Conservation (phyloP, 1,284 basidiomycete genomes). For the Inonotus obliquus region DNA sequence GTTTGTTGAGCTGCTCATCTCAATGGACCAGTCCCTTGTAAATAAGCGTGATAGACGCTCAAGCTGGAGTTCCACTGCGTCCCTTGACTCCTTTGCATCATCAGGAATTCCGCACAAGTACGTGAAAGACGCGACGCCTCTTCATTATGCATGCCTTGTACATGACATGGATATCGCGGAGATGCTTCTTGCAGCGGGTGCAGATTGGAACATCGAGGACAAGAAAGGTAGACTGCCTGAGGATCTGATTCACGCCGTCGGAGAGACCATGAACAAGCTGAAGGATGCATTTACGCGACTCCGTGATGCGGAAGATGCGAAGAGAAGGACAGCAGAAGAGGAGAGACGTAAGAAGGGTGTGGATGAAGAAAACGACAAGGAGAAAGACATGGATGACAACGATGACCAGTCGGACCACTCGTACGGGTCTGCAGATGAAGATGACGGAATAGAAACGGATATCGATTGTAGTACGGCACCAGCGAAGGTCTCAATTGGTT, state of each 20-base stretch:
- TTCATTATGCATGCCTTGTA: constrained; percentile 12
- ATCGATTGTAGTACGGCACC: not conserved
- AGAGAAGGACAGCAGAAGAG: not conserved
- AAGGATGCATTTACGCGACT: not conserved
- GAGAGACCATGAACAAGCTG: not conserved
- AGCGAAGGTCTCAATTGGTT: not conserved
- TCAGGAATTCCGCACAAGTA: not conserved
- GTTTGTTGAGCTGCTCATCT: not conserved
- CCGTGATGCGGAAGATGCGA: constrained; percentile 8
- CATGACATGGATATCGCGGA: constrained; percentile 3
- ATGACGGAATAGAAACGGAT: not conserved
- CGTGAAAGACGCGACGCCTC: constrained; percentile 5
- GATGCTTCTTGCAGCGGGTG: constrained; percentile 9
- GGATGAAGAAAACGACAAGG: not conserved
- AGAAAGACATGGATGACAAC: not conserved
- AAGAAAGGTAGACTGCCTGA: constrained; percentile 1
- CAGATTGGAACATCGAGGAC: constrained; percentile 11
- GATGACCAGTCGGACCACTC: not conserved
- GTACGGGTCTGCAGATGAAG: not conserved
- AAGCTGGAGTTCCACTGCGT: not conserved
- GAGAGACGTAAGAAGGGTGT: not conserved
- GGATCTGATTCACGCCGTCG: not conserved
- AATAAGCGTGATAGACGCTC: not conserved
- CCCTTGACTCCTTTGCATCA: not conserved
- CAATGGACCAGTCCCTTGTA: not conserved